Percentiles rank a stretch among this genome's conserved stretches.
Conservation (phyloP, 2,329 filamentous ascomycete genomes). For the Thielaviopsis punctulata region DNA sequence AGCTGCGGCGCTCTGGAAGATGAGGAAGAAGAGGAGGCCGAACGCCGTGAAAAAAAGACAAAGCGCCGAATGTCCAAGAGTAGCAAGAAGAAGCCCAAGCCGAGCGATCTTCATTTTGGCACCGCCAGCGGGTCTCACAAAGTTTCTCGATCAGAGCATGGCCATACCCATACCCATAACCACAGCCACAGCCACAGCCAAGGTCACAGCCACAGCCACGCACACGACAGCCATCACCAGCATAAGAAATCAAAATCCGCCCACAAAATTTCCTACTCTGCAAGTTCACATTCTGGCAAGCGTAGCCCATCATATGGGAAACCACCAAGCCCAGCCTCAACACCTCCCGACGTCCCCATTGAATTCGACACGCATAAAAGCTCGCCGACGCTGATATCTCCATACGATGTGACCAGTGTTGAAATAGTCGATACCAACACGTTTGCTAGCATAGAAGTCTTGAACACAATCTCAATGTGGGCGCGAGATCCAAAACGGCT, state of each 20-base stretch:
- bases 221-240: constrained; percentile 15
- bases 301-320: constrained; percentile 47
- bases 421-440: constrained; percentile 54
- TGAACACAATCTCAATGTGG: constrained; percentile 62
- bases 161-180: neutral
- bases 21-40: constrained; percentile 24
- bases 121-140: constrained; percentile 33
- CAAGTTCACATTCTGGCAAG: constrained; percentile 49
- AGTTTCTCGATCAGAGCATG: neutral
- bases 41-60: constrained; percentile 47
- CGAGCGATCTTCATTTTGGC: constrained; percentile 48
- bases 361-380: constrained; percentile 51
- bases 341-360: constrained; percentile 47
- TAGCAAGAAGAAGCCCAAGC: constrained; percentile 78
- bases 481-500: constrained; percentile 56
- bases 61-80: constrained; percentile 63
- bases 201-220: constrained; percentile 29
- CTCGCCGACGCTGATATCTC: constrained; percentile 56
- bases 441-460: constrained; percentile 58
- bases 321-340: constrained; percentile 60
- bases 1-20: constrained; percentile 38
- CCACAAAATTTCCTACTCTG: constrained; percentile 62
- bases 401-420: constrained; percentile 46
- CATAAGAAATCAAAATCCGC: constrained; percentile 70
- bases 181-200: constrained; percentile 21